These are phyloP conservation scores for Miscanthus sacchariflorus DNA, from an alignment of 202 grass and related monocot species.

Conservation along the genomic window DNA sequence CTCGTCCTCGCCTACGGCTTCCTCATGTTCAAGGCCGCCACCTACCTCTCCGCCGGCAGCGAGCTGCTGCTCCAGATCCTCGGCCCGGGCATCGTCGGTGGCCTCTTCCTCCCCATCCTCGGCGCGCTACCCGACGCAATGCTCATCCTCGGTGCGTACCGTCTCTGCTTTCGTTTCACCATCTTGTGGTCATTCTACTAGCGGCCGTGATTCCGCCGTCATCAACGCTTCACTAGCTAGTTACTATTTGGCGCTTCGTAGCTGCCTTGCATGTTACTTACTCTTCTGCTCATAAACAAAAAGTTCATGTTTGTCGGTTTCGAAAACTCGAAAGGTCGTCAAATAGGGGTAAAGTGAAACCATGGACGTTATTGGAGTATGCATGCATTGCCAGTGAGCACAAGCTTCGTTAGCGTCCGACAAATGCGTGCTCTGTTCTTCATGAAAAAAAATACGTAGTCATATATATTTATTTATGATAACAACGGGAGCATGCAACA, in stretches of 20 bases:
- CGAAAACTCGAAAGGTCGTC: background rate
- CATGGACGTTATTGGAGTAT: background rate
- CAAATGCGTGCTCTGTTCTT: background rate
- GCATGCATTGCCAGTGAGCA: background rate
- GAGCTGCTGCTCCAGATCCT: conserved; percentile 91
- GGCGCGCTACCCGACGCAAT: conserved; percentile 85
- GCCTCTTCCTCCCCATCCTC: conserved; percentile 91
- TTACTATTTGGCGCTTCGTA: background rate
- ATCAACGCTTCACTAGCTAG: background rate
- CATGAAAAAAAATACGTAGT: background rate
- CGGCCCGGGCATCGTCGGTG: conserved; percentile 87
- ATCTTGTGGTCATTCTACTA: background rate
- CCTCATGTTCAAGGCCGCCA: conserved; percentile 94
- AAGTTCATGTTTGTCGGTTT: background rate
- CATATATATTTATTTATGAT: no score
- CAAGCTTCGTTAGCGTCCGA: background rate
- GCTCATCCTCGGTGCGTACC: conserved; percentile 71
- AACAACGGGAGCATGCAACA: background rate
- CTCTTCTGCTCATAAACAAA: background rate
- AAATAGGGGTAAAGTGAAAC: background rate
- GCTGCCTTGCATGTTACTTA: background rate
- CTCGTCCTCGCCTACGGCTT: conserved; percentile 83
- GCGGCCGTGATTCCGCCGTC: no score
- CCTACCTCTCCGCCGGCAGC: conserved; percentile 85
- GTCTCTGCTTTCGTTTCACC: background rate